Evolutionary conservation across 148 eudicot genomes (phyloP), one percentile per base, ranked within the genome.

Genomic region (Vaccinium vitisidaea): DNA sequence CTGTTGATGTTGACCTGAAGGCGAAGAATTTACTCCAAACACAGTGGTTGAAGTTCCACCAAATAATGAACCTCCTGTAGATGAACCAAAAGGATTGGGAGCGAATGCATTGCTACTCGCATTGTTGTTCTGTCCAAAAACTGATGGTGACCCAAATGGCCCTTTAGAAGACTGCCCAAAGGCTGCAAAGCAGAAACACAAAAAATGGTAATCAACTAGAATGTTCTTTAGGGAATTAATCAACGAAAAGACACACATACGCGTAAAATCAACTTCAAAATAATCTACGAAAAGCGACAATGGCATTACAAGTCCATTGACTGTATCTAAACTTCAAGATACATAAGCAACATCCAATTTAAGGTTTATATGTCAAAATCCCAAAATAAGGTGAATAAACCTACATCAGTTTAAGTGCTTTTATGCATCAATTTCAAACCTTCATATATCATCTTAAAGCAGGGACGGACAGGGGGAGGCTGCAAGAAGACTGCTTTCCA

Each of bases 41-140:
- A 6, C n/a, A 53, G 77, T 83, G 19, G 83, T 71, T 15, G 87
- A 84, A 73, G 63, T 84, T 79, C 83, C 90, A 15, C 83, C 63
- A 53, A 82, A 84, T 49, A 19, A 6, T 19, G 84, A 83, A 0
- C 61, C n/a, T 23, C 52, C 77, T 43, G 73, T 30, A 79, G 75
- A 21, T n/a, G 49, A 55, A 73, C 79, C 55, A 78, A 84, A 76
- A n/a, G 80, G 36, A 14, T 83, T 83, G 50, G 52, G 21, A 6
- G 78, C 48, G 76, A 83, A 39, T 8, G 36, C 73, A 88, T 36
- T 85, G 32, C 59, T 21, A 81, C 18, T 75, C 14, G 74, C 13
- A 61, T 81, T 82, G 80, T 49, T 81, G 32, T 71, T 73, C 65
- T 50, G 84, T 49, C 77, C 84, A 23, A 81, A 84, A 19, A 27